These are phyloP conservation scores for Pseudognaphalium luteoalbum DNA, from an alignment of 129 eudicot genomes.

Conservation along the genomic window DNA sequence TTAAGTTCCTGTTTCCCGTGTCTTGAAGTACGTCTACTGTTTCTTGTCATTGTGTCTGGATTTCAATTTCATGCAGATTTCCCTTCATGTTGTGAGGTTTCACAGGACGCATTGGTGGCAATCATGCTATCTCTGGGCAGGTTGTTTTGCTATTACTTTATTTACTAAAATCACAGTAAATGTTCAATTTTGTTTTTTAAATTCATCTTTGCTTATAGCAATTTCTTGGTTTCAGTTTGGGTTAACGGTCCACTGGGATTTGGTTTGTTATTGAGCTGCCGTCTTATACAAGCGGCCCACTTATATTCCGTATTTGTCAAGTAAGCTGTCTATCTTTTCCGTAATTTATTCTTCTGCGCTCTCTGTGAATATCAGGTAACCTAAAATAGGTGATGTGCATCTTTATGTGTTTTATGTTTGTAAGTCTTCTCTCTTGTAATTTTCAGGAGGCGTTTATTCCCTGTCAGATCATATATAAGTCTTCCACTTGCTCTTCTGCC, in stretches of 20 bases:
- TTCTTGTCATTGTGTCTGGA: neutral
- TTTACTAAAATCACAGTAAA: neutral
- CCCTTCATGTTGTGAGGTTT: slow-evolving; percentile 61
- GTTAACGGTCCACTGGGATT: slow-evolving; percentile 81
- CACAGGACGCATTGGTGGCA: slow-evolving; percentile 71
- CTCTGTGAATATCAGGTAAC: neutral
- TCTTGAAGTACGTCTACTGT: slow-evolving; percentile 1
- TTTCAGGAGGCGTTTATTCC: slow-evolving; percentile 86
- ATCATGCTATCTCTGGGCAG: slow-evolving; percentile 91
- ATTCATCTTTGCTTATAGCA: slow-evolving; percentile 16
- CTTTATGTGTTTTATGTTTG: neutral
- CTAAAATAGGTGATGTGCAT: neutral
- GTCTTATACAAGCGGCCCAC: slow-evolving; percentile 76
- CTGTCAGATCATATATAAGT: slow-evolving; percentile 63
- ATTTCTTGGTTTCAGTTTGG: slow-evolving; percentile 64
- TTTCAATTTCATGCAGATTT: slow-evolving; percentile 51
- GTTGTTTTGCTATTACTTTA: slow-evolving; percentile 34
- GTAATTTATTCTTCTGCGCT: slow-evolving; percentile 2
- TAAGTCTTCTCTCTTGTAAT: slow-evolving; percentile 4
- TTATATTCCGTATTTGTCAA: slow-evolving; percentile 72
- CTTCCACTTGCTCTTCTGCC: slow-evolving; percentile 77
- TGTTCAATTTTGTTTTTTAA: slow-evolving; percentile 17
- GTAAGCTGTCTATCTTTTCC: slow-evolving; percentile 42
- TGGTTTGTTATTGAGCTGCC: slow-evolving; percentile 81
- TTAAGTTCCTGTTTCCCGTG: neutral